Evolutionary conservation across 2,329 filamentous ascomycete genomes (phyloP), one percentile per base, ranked within the genome.

Genomic region (Alternaria triticimaculans): DNA sequence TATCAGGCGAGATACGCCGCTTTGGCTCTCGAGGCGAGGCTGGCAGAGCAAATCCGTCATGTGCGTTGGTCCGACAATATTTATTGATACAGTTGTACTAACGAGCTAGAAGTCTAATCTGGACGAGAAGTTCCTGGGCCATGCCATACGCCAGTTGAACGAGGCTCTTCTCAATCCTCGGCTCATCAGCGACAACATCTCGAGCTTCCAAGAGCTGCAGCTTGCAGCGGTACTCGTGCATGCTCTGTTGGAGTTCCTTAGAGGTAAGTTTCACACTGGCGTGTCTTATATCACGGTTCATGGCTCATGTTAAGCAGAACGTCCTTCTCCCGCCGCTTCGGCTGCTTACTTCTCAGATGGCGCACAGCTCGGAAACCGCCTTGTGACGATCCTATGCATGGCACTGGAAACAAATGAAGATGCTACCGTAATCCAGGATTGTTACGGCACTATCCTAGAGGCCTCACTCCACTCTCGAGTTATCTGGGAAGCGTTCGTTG

Each of bases 1-100:
- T 80, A 73, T 50, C 78, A 81, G 60, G 73, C 78, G 11, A 74
- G 74, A 65, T 80, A 80, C 58, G 73, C 75, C 7, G 72, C 75
- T 8, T 57, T 68, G 43, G 76, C 76, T 25, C 72, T 80, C 15
- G 74, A 77, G 21, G 62, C 55, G 14, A 73, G 68, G 55, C 58
- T 80, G n/a, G 62, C 69, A 51, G 73, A 77, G 30, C 78, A 80
- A 41, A 61, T 79, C 48, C 71, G 70, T 49, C 72, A 64, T 58
- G 76, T 79, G 63, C 46, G 71, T 67, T 50, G 20, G 12, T 43
- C n/a, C 33, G 12, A 14, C 37, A 14, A 45, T 30, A 37, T 18
- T 30, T 20, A 37, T 50, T 26, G 15, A 18, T 21, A n/a, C n/a
- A 21, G 6, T 25, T 48, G 21, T 26, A 55, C 69, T 76, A 44